Conservation (phyloP, 2,329 filamentous ascomycete species). For the Colletotrichum brevisporum region DNA sequence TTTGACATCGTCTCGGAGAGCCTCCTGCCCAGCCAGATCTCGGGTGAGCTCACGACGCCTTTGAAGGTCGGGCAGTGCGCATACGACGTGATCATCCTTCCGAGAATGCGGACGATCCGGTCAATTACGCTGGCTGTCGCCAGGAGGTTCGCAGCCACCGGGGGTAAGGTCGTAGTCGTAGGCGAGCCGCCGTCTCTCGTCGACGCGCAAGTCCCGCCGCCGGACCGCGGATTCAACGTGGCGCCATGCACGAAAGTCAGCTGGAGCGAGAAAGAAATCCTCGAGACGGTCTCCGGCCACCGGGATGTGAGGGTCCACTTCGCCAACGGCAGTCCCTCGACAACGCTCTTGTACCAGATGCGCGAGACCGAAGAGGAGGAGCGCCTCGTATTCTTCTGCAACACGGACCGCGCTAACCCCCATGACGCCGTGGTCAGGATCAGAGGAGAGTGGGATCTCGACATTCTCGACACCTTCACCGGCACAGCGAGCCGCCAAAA, state of each 20-base stretch:
- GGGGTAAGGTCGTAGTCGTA: conserved; percentile 28
- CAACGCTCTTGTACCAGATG: conserved; percentile 49
- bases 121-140: conserved; percentile 46
- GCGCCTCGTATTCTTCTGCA: conserved; percentile 50
- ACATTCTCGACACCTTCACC: conserved; percentile 47
- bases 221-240: background rate
- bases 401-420: conserved; percentile 45
- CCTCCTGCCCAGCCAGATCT: conserved; percentile 45
- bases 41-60: conserved; percentile 14
- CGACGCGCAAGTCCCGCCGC: conserved; percentile 11
- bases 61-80: conserved; percentile 47
- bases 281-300: background rate
- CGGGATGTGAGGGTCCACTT: conserved; percentile 13
- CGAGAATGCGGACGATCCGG: conserved; percentile 49
- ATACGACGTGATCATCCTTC: conserved; percentile 50
- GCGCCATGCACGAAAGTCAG: background rate
- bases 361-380: conserved; percentile 45
- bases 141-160: conserved; percentile 42
- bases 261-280: conserved; percentile 6
- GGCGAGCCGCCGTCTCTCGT: conserved; percentile 8
- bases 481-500: conserved; percentile 38
- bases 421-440: conserved; percentile 44
- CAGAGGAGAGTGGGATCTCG: conserved; percentile 47
- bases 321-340: conserved; percentile 12
- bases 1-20: conserved; percentile 52